Base-by-base conservation (phyloP, 164 flowering plant genomes). In the Echeveria elegans region DNA sequence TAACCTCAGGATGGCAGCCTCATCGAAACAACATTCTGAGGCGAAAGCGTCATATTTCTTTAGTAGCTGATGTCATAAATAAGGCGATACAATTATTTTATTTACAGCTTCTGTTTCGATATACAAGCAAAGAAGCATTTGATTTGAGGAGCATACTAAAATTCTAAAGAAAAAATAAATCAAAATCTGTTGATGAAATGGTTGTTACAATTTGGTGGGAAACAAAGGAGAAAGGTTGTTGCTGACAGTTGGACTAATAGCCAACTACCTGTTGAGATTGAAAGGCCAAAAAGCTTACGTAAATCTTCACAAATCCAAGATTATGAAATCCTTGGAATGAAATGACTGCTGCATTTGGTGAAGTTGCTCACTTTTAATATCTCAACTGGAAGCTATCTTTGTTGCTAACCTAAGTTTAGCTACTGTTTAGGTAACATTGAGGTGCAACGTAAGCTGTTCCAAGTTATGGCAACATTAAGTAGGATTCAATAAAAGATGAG, bases 181-280 rank as follows among this genome's bases (percentile, higher is more conserved):
- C n/a, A n/a, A n/a, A n/a, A n/a, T n/a, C n/a, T n/a, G n/a, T n/a
- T n/a, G n/a, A n/a, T 50, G 28, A 50, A 50, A 50, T 56, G 61
- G 61, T 28, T 28, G 61, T 56, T 56, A 26, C 61, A 56, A 56
- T 28, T 56, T 56, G 61, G 61, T 56, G 32, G 61, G 61, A 56
- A 56, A 56, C 31, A 12, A 56, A 28, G 11, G 19, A 32, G 7
- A 9, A 32, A 16, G 61, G 61, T 56, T 56, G 61, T 12, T 56
- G 61, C 6, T 26, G 18, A 28, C 34, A 56, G 61, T 56, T 56
- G 61, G 61, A 28, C 32, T 56, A 28, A 56, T 26, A 56, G 32
- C 61, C 32, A 56, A 56, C 61, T 43, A 11, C 26, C 19, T 26
- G 28, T 26, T 0, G 28, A 21, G 0, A 19, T 45, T 28, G 18